Evolutionary conservation across 768 basidiomycete species (phyloP), one percentile per base, ranked within the genome.

Genomic region (Hericium erinaceus): DNA sequence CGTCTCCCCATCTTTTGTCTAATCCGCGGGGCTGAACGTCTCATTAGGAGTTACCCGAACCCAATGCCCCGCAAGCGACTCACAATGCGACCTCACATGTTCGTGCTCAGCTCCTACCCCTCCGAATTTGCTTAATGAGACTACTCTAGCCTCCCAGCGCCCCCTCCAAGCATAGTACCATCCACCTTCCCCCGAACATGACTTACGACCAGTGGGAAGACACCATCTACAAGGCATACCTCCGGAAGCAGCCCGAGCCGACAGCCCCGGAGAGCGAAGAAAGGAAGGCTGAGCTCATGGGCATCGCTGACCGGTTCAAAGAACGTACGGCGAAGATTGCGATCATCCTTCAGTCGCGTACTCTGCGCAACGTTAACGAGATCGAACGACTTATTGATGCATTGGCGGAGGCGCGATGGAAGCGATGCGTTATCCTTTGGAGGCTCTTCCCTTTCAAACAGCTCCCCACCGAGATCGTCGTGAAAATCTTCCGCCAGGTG

Each of bases 391-490:
- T 49, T 41, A 3, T 48, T 20, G 8, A 16, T 37, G 44, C 38
- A 10, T 12, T 62, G 24, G 40, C 51, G 38, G 54, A 46, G 3
- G 59, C 57, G 46, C 16, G 4, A 13, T 61, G 57, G 54, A 60
- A 9, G 28, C 56, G 57, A 16, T 54, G 62, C 28, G 49, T 73
- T 52, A 53, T 72, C 12, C 70, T 69, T 55, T 75, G 69, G 67
- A 69, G 72, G 39, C 68, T 71, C 40, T 84, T 87, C 64, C 77
- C 78, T 44, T 69, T 87, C 59, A 78, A 80, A 65, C 74, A 81
- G 40, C 74, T 87, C 2, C 88, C 87, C 2, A 67, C 73, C 33
- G 88, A 90, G 66, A 81, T 89, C 56, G 70, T 89, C 58, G 70
- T 69, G 69, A 77, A 80, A 58, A 84, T 90, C 61, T 80, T 89